These are phyloP conservation scores for Helotiales sp. DNA, from an alignment of 2,329 filamentous ascomycete species.

Conservation along the genomic window DNA sequence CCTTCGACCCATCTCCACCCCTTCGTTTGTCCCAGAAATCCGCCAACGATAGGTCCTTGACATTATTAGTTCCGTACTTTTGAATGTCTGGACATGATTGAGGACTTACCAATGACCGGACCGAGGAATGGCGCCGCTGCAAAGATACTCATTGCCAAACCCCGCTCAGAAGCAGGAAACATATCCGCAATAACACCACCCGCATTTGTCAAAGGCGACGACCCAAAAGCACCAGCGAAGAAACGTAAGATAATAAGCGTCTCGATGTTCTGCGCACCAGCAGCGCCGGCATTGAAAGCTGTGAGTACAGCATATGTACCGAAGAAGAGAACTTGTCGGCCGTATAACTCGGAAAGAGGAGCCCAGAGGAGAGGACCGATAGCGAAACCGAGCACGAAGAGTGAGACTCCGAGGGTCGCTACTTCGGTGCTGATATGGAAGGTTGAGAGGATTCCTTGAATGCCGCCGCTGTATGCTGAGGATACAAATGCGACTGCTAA, in stretches of 20 bases:
- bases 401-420: conserved; percentile 49
- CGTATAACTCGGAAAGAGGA: conserved; percentile 67
- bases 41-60: conserved; percentile 66
- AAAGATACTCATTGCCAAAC: conserved; percentile 65
- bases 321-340: conserved; percentile 59
- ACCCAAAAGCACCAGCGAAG: conserved; percentile 66
- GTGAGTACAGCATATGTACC: conserved; percentile 54
- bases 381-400: conserved; percentile 63
- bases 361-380: conserved; percentile 62
- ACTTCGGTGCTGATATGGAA: conserved; percentile 51
- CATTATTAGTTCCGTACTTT: background rate
- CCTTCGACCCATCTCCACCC: conserved; percentile 75
- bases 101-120: conserved; percentile 52
- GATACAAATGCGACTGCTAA: conserved; percentile 40
- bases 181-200: conserved; percentile 67
- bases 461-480: conserved; percentile 47
- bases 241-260: conserved; percentile 71
- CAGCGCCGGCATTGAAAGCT: conserved; percentile 64
- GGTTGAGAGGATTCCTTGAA: conserved; percentile 42
- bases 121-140: conserved; percentile 71
- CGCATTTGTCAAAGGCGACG: conserved; percentile 65
- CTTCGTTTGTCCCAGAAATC: conserved; percentile 66
- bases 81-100: background rate
- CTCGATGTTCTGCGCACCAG: conserved; percentile 61
- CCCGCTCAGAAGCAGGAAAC: conserved; percentile 57